Evolutionary conservation across 2,329 filamentous ascomycete genomes (phyloP), one percentile per base, ranked within the genome.

Genomic region (Cercospora nicotianae): DNA sequence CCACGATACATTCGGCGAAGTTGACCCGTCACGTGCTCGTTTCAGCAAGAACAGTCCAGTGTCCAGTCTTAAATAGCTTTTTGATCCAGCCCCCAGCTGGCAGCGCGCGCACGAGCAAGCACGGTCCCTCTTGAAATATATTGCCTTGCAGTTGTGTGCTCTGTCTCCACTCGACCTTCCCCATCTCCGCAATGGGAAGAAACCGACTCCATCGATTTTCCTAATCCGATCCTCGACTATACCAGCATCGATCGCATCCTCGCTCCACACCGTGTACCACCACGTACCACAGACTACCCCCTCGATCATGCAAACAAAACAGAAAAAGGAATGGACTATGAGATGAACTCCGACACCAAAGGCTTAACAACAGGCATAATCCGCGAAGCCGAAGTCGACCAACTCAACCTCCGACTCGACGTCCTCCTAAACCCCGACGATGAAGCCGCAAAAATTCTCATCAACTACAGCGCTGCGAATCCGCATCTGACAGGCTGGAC

Each of bases 401-500:
- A 53, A 13, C 16, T 64, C 23, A 39, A 64, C 16, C 33, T 64
- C 16, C 28, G 62, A n/a, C 53, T 64, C 13, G 59, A 64, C 31
- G 9, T 60, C 16, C 31, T 66, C 9, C 30, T 66, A 16, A 66
- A 59, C 20, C 30, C 62, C 3, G 59, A 69, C 39, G 67, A 69
- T 53, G 67, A 69, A 53, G 67, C 67, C 8, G 67, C 67, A 6
- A 69, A 65, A 31, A 65, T 69, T 4, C 48, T 69, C 2, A 64
- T 58, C 42, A 63, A 64, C 6, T 69, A 69, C 51, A 55, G 30
- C 20, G 61, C 64, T n/a, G 55, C 64, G n/a, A 64, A 64, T 30
- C 62, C 62, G 23, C 62, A 64, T 42, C 20, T 64, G 48, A 60
- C 58, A 30, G 45, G 69, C 1, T 86, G 83, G 83, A 80, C 79